Evolutionary conservation across 345 rosid genomes (phyloP).

Genomic region (Cardamine chenopodiifolia): DNA sequence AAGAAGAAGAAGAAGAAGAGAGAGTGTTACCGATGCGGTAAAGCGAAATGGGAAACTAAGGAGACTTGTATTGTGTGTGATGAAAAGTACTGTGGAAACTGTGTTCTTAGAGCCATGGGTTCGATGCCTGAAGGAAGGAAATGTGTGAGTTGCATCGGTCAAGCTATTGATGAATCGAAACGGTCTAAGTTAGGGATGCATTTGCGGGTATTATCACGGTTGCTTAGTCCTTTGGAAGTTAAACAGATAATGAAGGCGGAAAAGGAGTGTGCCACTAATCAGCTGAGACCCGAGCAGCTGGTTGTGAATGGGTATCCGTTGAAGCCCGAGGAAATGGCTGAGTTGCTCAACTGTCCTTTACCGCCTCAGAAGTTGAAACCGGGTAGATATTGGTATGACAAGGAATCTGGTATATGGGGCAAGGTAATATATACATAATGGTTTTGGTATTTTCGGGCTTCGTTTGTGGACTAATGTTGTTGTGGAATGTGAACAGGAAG

Average conservation of each 20-base stretch:
- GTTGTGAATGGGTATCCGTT: conserved; percentile 81
- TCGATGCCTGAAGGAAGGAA: conserved; percentile 99
- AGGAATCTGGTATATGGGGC: conserved; percentile 99
- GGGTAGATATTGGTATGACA: conserved; percentile 96
- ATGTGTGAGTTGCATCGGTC: conserved; percentile 83
- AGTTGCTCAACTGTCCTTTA: conserved; percentile 69
- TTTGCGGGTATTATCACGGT: conserved; percentile 69
- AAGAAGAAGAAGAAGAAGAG: conserved; percentile 58
- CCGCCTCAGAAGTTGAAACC: conserved; percentile 92
- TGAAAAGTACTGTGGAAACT: conserved; percentile 87
- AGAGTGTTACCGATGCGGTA: conserved; percentile 79
- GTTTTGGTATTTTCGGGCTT: conserved; percentile 28
- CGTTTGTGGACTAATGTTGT: conserved; percentile 23
- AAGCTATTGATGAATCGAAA: conserved; percentile 85
- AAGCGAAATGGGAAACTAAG: conserved; percentile 92
- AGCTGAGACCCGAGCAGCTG: conserved; percentile 90
- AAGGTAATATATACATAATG: conserved; percentile 51
- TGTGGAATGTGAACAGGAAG: conserved; percentile 63
- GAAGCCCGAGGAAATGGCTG: conserved; percentile 89
- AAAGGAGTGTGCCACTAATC: conserved; percentile 91
- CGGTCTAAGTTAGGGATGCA: conserved; percentile 74
- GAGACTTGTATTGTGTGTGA: conserved; percentile 95
- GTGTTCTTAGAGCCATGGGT: conserved; percentile 97
- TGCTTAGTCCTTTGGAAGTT: conserved; percentile 92
- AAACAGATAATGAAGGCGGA: conserved; percentile 99